These are phyloP conservation scores for Dacryopinax primogenitus DNA, from an alignment of 768 basidiomycete species.

Conservation along the genomic window DNA sequence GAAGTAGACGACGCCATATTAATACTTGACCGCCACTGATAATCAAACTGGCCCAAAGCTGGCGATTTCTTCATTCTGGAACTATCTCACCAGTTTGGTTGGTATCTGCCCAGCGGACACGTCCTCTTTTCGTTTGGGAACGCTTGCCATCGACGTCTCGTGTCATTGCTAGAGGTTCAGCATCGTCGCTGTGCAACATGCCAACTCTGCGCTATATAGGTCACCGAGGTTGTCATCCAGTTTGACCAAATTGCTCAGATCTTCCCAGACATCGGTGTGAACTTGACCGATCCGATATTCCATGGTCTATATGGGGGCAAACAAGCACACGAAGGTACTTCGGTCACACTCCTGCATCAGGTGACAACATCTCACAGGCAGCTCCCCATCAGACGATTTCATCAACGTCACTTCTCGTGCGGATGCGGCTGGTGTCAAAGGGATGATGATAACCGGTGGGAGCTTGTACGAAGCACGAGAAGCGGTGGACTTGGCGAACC, in stretches of 20 bases:
- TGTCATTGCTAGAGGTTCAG: background rate
- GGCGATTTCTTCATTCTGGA: no score
- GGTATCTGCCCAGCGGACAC: no score
- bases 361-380: slow-evolving; percentile 55
- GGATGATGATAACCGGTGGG: slow-evolving; percentile 66
- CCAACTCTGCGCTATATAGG: background rate
- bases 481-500: slow-evolving; percentile 47
- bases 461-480: slow-evolving; percentile 49
- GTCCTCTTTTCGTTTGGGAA: background rate
- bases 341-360: slow-evolving; percentile 24
- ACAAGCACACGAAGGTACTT: slow-evolving; percentile 27
- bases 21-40: no score
- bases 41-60: no score
- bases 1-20: no score
- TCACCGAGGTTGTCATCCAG: background rate
- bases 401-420: slow-evolving; percentile 45
- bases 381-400: slow-evolving; percentile 47
- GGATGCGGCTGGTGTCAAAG: slow-evolving; percentile 45
- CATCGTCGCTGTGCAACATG: background rate
- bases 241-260: background rate
- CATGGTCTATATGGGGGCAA: slow-evolving; percentile 29
- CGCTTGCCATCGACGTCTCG: background rate
- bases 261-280: slow-evolving; percentile 31
- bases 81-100: no score
- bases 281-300: slow-evolving; percentile 33